Evolutionary conservation across 331 rosid species (phyloP).

Genomic region (Quercus tomentella): DNA sequence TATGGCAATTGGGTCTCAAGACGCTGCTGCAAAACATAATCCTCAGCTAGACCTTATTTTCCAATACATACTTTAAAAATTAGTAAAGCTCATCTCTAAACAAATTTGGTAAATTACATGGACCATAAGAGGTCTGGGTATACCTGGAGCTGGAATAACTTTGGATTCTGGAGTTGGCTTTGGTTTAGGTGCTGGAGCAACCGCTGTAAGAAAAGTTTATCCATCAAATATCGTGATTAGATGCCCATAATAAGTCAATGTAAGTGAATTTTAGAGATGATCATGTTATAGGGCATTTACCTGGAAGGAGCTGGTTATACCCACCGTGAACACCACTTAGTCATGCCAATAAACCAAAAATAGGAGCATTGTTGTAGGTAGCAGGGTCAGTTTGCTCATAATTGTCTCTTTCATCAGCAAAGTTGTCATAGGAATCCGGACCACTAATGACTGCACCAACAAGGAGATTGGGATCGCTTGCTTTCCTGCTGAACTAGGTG

Average conservation of each 20-base stretch:
- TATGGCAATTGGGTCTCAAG: constrained; percentile 50
- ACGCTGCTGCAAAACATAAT: constrained; percentile 44
- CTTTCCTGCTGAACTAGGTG: constrained; percentile 78
- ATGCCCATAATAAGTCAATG: no score
- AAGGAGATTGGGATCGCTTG: constrained; percentile 74
- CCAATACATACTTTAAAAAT: no score
- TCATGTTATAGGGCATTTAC: constrained; percentile 20
- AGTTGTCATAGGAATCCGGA: constrained; percentile 95
- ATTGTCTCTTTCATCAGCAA: constrained; percentile 86
- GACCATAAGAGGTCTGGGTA: neutral
- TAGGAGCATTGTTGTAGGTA: constrained; percentile 96
- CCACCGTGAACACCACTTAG: constrained; percentile 55
- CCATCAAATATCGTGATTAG: neutral
- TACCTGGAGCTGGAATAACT: constrained; percentile 68
- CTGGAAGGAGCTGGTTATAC: constrained; percentile 84
- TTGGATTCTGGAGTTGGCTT: constrained; percentile 41
- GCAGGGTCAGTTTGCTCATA: constrained; percentile 97
- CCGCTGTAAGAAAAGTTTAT: constrained; percentile 35
- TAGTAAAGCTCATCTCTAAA: no score
- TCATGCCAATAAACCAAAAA: constrained; percentile 76
- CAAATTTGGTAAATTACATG: no score
- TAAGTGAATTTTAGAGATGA: neutral
- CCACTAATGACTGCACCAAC: constrained; percentile 86
- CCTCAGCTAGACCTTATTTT: constrained; percentile 9
- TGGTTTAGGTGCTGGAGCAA: constrained; percentile 45